A percentile compares a stretch with the other conserved stretches of the same genome.
phyloP scores from a whole-genome alignment of 345 rosid genomes.

The Ceriops tagal region DNA sequence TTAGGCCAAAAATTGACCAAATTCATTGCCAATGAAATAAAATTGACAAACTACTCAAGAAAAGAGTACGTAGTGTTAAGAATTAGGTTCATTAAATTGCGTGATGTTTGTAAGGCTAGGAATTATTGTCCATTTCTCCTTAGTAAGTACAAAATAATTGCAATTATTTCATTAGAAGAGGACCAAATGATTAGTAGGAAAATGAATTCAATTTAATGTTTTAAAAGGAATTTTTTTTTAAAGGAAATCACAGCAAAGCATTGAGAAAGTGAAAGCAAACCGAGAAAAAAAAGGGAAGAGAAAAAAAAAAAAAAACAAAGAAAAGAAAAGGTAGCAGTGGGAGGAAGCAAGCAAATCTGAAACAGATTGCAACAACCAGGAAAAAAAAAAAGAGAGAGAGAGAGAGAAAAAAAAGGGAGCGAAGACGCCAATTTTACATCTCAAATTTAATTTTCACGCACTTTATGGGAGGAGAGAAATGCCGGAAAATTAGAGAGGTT shows the following conservation, averaged over 20 bases:
- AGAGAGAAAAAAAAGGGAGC: not conserved
- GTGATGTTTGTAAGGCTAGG: too few species aligned
- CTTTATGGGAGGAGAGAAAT: constrained; percentile 25
- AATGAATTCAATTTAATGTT: too few species aligned
- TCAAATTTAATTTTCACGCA: constrained; percentile 15
- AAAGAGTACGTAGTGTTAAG: too few species aligned
- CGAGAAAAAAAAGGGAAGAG: not conserved
- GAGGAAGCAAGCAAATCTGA: constrained; percentile 41
- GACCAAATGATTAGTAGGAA: too few species aligned
- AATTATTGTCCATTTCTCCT: too few species aligned
- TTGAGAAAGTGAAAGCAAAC: constrained; percentile 6
- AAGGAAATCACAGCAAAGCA: constrained; percentile 17
- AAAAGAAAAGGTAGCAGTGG: constrained; percentile 33
- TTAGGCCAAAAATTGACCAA: too few species aligned
- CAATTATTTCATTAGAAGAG: too few species aligned
- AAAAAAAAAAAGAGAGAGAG: not conserved
- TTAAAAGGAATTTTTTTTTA: not conserved
- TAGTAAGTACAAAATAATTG: too few species aligned
- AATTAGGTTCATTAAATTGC: too few species aligned
- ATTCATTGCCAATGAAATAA: too few species aligned
- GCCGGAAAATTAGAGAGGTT: too few species aligned
- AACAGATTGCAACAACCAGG: constrained; percentile 14
- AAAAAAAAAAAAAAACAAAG: not conserved
- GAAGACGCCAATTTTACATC: constrained; percentile 9
- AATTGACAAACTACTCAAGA: too few species aligned